Base-by-base conservation (phyloP, 1,284 basidiomycete genomes). In the Sanguinoderma infundibulare region DNA sequence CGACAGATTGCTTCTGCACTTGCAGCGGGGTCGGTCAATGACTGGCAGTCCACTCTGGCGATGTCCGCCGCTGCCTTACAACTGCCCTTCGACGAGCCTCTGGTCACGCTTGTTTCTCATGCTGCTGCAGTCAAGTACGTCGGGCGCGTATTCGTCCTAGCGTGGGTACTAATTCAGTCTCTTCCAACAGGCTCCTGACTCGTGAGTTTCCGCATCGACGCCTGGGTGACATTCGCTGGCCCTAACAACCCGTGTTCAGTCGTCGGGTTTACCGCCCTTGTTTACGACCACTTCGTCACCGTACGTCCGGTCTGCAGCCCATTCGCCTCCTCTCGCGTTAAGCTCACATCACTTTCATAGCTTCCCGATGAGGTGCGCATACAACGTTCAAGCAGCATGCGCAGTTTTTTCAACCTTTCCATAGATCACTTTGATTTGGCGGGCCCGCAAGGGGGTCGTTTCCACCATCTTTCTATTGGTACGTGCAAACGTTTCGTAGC, bases 221-320 rank as follows among this genome's bases (percentile, higher is more conserved):
- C 12, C 30, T 24, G 38, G 22, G 28, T 1, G 14, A 30, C 26
- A 20, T 36, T 14, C 17, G 20, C 17, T 36, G 22, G 35, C 20
- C 35, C 36, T 42, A 20, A 20, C 24, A 26, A 54, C 17, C 46
- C 44, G 34, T 40, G 35, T 35, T 52, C 44, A 74, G 73, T 74
- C 34, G 67, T 69, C 35, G 72, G 73, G 35, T 68, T 74, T 30
- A 68, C 69, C 40, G 66, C 67, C 40, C 68, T 74, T 28, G 50
- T 73, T 35, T 73, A 73, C 57, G 72, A 74, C 61, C 72, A 74
- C 52, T 56, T 72, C 20, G 54, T 73, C 24, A 74, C 73, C 39
- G 73, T 74, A 39, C 17, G 71, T n/a, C 32, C 15, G 35, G 20
- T 53, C n/a, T 24, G 3, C 32, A 9, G n/a, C 14, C 32, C 55